Base-by-base conservation (phyloP, 192 early-diverging fungal genomes). In the Diversispora eburnea region DNA sequence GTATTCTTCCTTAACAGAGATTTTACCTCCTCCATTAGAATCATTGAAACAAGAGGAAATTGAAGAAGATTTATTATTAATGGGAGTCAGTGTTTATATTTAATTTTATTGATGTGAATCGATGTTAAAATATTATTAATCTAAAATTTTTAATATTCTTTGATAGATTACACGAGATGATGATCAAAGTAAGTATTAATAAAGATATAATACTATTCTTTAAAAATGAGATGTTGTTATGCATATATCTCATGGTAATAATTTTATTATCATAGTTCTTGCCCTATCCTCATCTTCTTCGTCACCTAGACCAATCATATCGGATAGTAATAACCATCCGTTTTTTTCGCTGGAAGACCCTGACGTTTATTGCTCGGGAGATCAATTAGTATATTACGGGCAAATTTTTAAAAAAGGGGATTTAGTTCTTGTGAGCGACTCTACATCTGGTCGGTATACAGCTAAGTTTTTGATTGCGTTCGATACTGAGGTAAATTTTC, bases 381-480 rank as follows among this genome's bases (percentile, higher is more conserved):
- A 73, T 56, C 48, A 48, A 13, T 73, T 73, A 43, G 15, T 3
- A 8, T 45, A 61, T 54, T 45, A 5, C 8, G 72, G 72, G 7
- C 59, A 49, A 19, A 43, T 2, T 5, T 46, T 73, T 39, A 43
- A 39, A 5, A 73, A 54, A 73, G 61, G 61, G 19, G 72, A 64
- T n/a, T 5, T 33, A 8, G 72, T 73, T 64, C 72, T 73, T 41
- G 39, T 73, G 54, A 73, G 9, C 47, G 72, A 73, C 64, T 49
- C 46, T 8, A n/a, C 47, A 43, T 64, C 72, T 41, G 72, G 72
- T 7, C 48, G 60, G 13, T 73, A 73, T 54, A 54, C 72, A 10
- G 72, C 72, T 15, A 73, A 73, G 54, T 73, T 64, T 46, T 47
- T 73, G 3, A 12, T 22, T 45, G 60, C 57, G 20, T 64, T 61